Evolutionary conservation across 345 rosid species (phyloP).

Genomic region (Lepidium didymum): DNA sequence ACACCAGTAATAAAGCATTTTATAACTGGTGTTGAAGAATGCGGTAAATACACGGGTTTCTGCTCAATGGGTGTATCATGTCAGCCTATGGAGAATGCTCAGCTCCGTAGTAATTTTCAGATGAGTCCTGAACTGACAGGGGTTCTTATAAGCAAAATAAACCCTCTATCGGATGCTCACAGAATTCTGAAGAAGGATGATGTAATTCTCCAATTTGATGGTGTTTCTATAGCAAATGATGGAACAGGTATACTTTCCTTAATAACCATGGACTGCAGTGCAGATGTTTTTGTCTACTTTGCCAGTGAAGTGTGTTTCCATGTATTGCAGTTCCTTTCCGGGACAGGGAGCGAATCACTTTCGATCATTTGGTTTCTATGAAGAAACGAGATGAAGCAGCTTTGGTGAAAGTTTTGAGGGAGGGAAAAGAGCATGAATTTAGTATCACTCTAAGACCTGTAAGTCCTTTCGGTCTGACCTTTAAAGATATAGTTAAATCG

Average conservation of each 20-base stretch:
- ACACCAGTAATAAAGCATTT: slow-evolving; percentile 80
- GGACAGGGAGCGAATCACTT: slow-evolving; percentile 78
- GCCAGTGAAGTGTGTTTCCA: not conserved
- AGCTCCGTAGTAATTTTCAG: slow-evolving; percentile 55
- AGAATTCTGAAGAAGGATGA: slow-evolving; percentile 64
- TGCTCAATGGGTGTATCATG: slow-evolving; percentile 82
- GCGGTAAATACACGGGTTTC: slow-evolving; percentile 64
- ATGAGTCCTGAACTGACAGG: slow-evolving; percentile 71
- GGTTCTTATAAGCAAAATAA: slow-evolving; percentile 73
- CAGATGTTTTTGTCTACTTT: not conserved
- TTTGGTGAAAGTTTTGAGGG: slow-evolving; percentile 55
- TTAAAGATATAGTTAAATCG: not conserved
- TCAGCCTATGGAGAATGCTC: slow-evolving; percentile 77
- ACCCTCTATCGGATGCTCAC: slow-evolving; percentile 65
- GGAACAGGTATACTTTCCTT: slow-evolving; percentile 54
- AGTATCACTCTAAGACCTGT: slow-evolving; percentile 54
- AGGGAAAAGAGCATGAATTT: slow-evolving; percentile 53
- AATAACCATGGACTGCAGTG: not conserved
- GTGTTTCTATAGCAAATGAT: slow-evolving; percentile 76
- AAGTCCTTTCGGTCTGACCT: slow-evolving; percentile 27
- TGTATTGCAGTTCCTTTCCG: slow-evolving; percentile 71
- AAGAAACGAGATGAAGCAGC: slow-evolving; percentile 77
- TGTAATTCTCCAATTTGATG: slow-evolving; percentile 70
- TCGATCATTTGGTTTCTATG: slow-evolving; percentile 86
- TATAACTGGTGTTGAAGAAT: slow-evolving; percentile 64